Conservation (phyloP, 2,329 filamentous ascomycete genomes). For the Pseudocercospora crystallina region DNA sequence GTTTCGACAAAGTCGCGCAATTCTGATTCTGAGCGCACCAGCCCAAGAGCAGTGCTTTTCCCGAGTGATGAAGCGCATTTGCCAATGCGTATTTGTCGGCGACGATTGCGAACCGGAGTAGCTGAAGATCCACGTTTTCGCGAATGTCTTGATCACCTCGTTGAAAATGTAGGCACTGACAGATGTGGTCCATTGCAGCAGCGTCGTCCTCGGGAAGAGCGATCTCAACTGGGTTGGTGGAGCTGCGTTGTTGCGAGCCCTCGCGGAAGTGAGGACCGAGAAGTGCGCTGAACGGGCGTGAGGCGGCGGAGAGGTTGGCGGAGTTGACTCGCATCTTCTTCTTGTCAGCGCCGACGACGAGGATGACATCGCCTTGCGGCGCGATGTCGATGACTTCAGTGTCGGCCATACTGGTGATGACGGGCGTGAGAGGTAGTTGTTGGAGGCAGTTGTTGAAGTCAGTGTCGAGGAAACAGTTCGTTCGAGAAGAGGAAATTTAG, state of each 20-base stretch:
- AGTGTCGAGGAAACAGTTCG: too few relatives aligned
- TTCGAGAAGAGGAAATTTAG: too few relatives aligned
- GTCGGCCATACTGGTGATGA: not conserved
- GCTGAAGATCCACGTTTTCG: too few relatives aligned
- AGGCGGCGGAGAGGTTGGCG: not conserved
- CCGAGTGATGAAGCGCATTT: too few relatives aligned
- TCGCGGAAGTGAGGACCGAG: conserved; percentile 15
- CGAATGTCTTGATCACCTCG: too few relatives aligned
- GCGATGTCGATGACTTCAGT: not conserved
- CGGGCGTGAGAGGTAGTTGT: too few relatives aligned
- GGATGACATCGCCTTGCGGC: conserved; percentile 9
- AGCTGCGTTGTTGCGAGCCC: not conserved
- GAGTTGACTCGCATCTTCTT: conserved; percentile 2
- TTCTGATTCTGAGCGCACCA: too few relatives aligned
- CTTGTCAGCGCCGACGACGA: not conserved
- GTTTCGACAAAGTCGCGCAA: too few relatives aligned
- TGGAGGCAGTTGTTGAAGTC: too few relatives aligned
- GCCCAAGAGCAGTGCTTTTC: too few relatives aligned
- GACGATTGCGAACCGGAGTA: too few relatives aligned
- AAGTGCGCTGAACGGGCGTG: conserved; percentile 6
- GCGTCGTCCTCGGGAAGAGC: conserved; percentile 11
- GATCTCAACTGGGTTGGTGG: conserved; percentile 4
- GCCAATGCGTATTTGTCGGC: too few relatives aligned
- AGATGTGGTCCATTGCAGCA: conserved; percentile 6
- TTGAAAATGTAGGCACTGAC: conserved; percentile 3